phyloP scores from a whole-genome alignment of 192 early-diverging fungal genomes.

The Dispira parvispora region DNA sequence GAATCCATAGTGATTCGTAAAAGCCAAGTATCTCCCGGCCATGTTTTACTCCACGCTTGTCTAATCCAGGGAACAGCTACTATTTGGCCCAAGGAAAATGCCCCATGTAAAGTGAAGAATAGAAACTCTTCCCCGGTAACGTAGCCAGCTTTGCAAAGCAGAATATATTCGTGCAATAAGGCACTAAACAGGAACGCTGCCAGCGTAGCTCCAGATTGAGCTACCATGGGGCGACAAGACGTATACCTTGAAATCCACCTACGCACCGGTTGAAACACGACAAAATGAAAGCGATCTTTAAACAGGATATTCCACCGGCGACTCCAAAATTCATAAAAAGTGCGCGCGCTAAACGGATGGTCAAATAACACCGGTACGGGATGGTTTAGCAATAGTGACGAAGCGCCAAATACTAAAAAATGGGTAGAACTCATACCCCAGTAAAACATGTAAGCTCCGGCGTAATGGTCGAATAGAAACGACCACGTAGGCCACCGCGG shows the following conservation, averaged over 20 bases:
- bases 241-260: background rate
- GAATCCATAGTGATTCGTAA: background rate
- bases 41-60: background rate
- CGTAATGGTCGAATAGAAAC: background rate
- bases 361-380: constrained; percentile 7
- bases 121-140: background rate
- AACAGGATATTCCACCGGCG: constrained; percentile 11
- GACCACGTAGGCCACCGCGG: background rate
- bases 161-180: constrained; percentile 6
- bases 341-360: background rate
- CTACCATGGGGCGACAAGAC: background rate
- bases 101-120: constrained; percentile 5
- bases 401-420: background rate
- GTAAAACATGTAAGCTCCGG: background rate
- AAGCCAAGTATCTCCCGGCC: background rate
- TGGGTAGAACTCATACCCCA: constrained; percentile 8
- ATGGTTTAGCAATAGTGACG: background rate
- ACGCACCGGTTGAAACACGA: constrained; percentile 1
- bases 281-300: constrained; percentile 7
- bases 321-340: constrained; percentile 7
- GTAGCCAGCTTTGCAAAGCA: background rate
- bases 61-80: background rate
- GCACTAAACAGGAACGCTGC: constrained; percentile 4
- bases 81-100: background rate
- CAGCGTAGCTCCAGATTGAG: background rate